Conservation (phyloP, 2,329 filamentous ascomycete genomes). For the Trichophaea hybrida region DNA sequence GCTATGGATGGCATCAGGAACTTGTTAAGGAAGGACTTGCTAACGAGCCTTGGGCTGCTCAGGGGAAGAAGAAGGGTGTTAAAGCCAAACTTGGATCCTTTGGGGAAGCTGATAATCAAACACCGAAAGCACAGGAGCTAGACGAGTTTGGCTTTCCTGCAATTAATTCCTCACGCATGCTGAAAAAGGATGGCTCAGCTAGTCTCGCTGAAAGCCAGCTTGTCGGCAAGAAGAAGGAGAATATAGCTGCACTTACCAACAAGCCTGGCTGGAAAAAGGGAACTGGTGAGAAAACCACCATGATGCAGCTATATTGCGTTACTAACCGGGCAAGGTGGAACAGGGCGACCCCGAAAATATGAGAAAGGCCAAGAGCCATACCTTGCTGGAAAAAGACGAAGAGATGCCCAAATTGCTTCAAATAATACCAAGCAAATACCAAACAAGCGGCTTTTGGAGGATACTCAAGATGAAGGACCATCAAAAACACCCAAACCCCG, state of each 20-base stretch:
- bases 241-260: conserved; percentile 11
- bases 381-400: conserved; percentile 13
- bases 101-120: conserved; percentile 2
- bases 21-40: conserved; percentile 21
- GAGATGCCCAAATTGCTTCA: background rate
- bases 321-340: background rate
- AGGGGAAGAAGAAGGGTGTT: conserved; percentile 16
- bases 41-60: conserved; percentile 14
- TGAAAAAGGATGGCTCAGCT: conserved; percentile 19
- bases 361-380: conserved; percentile 21
- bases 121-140: conserved; percentile 10
- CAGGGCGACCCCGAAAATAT: conserved; percentile 22
- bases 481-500: conserved; percentile 12
- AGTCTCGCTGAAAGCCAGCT: conserved; percentile 18
- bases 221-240: conserved; percentile 20
- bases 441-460: background rate
- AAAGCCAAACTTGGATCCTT: conserved; percentile 13
- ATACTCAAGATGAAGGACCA: no score
- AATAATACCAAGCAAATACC: background rate
- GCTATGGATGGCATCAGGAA: conserved; percentile 21
- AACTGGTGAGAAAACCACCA: background rate
- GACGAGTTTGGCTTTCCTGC: conserved; percentile 19
- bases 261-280: conserved; percentile 1
- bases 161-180: conserved; percentile 14
- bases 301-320: conserved; percentile 5